Evolutionary conservation across 2,329 filamentous ascomycete genomes (phyloP), one percentile per base, ranked within the genome.

Genomic region (Amauroascus niger): DNA sequence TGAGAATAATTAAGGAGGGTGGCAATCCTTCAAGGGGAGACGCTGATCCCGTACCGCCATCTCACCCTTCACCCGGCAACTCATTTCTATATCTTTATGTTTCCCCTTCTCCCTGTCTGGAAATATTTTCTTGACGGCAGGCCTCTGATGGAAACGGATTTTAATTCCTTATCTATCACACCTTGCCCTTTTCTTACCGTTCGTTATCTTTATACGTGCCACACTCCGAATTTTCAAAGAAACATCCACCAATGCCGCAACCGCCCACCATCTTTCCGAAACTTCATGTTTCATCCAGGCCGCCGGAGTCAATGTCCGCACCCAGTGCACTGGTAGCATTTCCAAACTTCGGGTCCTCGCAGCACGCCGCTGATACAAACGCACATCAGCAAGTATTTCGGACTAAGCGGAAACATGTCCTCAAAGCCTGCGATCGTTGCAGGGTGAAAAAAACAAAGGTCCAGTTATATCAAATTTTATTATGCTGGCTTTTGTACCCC

Each of bases 361-460:
- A 61, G 24, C 59, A 60, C 46, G 39, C 62, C 28, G 59, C 56
- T 11, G 68, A 71, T 40, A 65, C 67, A 33, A 69, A 67, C 56
- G 61, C 63, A 9, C 64, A 70, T 44, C 68, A 69, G 44, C 70
- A 68, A 18, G 62, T 71, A 24, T 71, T 71, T 57, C 67, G 70
- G 11, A 69, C 71, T 33, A 73, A 72, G 58, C 65, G 70, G 40
- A 73, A 73, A 57, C 70, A 73, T 64, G 70, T 73, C 28, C 58
- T 72, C 14, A 73, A 72, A 53, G 70, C 70, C 5, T 73, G 70
- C 56, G 70, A 73, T 63, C 69, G 70, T n/a, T 73, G 70, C 59
- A 67, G 70, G 52, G 68, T 73, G 43, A 73, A 73, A 58, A 73
- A 73, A 59, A 72, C 70, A 54, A 73, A 73, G 65, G 70, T 72